Evolutionary conservation across 192 early-diverging fungal genomes (phyloP).

Genomic region (Diversispora epigaea): DNA sequence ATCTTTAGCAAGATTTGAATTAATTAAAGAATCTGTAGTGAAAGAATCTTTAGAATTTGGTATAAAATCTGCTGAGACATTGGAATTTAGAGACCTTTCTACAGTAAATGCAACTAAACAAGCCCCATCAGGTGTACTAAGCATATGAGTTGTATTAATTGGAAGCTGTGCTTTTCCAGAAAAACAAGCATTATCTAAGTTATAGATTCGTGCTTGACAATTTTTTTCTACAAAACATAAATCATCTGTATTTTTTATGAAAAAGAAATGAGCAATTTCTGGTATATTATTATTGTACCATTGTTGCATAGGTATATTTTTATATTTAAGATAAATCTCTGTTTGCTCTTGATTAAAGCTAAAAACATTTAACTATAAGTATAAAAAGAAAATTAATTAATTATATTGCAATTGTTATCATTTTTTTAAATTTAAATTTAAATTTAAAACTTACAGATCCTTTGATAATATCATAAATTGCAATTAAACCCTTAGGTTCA

Average conservation of each 20-base stretch:
- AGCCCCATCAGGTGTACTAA: slow-evolving; percentile 25
- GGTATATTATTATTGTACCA: slow-evolving; percentile 26
- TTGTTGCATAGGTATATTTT: slow-evolving; percentile 27
- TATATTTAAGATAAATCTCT: slow-evolving; percentile 16
- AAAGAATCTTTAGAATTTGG: neutral
- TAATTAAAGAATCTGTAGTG: neutral
- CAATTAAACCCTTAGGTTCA: slow-evolving; percentile 33
- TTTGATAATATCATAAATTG: slow-evolving; percentile 23
- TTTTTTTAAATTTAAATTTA: neutral
- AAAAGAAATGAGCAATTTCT: slow-evolving; percentile 22
- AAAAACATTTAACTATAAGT: slow-evolving; percentile 22
- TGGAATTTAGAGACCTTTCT: neutral
- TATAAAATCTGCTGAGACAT: neutral
- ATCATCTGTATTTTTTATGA: slow-evolving; percentile 28
- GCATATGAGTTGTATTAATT: neutral
- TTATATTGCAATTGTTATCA: neutral
- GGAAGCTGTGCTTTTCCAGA: slow-evolving; percentile 23
- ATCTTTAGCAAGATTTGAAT: too few species aligned
- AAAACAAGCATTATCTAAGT: slow-evolving; percentile 18
- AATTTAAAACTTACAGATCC: slow-evolving; percentile 4
- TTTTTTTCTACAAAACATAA: slow-evolving; percentile 17
- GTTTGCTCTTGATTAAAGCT: slow-evolving; percentile 15
- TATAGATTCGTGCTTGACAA: slow-evolving; percentile 10
- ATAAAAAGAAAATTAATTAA: neutral
- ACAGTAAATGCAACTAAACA: slow-evolving; percentile 26